phyloP scores from a whole-genome alignment of 108 stramenopile genomes.

The Nitzschia sp. region DNA sequence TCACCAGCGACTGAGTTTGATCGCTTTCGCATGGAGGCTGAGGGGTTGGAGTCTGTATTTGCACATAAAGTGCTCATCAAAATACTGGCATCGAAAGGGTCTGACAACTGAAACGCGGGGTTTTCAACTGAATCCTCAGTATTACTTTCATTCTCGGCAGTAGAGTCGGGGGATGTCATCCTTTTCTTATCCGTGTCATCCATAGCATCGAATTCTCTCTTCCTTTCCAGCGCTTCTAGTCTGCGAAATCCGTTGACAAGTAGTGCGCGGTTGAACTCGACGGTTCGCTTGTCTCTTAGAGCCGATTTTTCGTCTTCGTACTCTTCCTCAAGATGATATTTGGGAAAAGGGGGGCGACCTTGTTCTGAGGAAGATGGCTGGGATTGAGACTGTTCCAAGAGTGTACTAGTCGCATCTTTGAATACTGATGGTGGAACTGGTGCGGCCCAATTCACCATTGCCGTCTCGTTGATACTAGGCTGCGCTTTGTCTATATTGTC shows the following conservation, averaged over 20 bases:
- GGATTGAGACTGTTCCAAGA: conserved; percentile 8
- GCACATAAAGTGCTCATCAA: conserved; percentile 65
- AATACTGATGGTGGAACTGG: conserved; percentile 47
- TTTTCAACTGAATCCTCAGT: neutral
- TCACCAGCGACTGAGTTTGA: neutral
- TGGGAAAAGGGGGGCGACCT: conserved; percentile 65
- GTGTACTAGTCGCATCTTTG: conserved; percentile 7
- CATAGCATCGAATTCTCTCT: conserved; percentile 70
- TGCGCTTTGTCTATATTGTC: conserved; percentile 33
- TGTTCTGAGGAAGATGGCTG: conserved; percentile 12
- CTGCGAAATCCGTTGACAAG: conserved; percentile 84
- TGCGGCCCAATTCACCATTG: conserved; percentile 68
- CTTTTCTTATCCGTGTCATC: neutral
- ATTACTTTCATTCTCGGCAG: neutral
- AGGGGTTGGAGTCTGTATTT: neutral
- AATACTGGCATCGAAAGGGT: conserved; percentile 72
- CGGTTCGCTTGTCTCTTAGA: conserved; percentile 41
- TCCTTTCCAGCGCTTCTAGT: conserved; percentile 83
- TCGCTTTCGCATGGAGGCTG: too few species aligned
- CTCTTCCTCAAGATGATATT: conserved; percentile 63
- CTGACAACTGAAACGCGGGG: conserved; percentile 24
- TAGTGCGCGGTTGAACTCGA: conserved; percentile 83
- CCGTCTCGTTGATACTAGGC: conserved; percentile 13
- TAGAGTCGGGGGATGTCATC: neutral
- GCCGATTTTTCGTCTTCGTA: conserved; percentile 48